Conservation (phyloP, 1,139 yeast genomes). For the Magnusiomyces magnusii region DNA sequence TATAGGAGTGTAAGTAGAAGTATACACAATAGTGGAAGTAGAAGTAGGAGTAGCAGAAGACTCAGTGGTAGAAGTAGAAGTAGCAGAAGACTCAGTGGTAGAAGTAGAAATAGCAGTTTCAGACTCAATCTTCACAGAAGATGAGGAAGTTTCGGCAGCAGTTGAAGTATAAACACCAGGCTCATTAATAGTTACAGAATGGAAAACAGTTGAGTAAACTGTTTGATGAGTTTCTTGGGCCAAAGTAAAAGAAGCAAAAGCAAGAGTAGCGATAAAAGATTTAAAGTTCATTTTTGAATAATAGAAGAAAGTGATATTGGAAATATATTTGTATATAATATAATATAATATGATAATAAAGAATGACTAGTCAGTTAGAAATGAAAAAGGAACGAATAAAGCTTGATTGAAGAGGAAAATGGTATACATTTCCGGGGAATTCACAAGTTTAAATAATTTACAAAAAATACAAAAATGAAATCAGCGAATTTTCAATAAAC, state of each 20-base stretch:
- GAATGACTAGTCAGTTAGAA: too few relatives aligned
- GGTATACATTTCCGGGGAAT: too few relatives aligned
- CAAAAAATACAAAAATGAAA: not conserved
- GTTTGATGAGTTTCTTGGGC: not conserved
- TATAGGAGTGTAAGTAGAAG: not conserved
- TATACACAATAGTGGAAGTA: constrained; percentile 1
- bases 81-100: not conserved
- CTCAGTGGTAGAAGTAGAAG: not conserved
- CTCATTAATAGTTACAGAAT: not conserved
- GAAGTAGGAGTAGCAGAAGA: constrained; percentile 2
- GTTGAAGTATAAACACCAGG: not conserved
- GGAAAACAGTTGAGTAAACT: not conserved
- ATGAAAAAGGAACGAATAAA: not conserved
- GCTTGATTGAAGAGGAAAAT: not conserved
- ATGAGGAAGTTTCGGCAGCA: not conserved
- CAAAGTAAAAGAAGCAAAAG: not conserved
- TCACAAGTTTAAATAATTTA: not conserved
- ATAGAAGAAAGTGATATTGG: not conserved
- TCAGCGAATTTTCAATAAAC: not conserved
- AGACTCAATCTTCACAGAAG: too few relatives aligned
- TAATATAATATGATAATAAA: too few relatives aligned
- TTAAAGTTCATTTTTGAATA: not conserved
- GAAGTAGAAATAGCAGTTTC: not conserved
- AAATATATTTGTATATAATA: not conserved
- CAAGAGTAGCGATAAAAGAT: not conserved